A percentile compares a stretch with the other conserved stretches of the same genome.
These are phyloP conservation scores for Quercus aquifolioides DNA, from an alignment of 306 rosid genomes.

Conservation along the genomic window DNA sequence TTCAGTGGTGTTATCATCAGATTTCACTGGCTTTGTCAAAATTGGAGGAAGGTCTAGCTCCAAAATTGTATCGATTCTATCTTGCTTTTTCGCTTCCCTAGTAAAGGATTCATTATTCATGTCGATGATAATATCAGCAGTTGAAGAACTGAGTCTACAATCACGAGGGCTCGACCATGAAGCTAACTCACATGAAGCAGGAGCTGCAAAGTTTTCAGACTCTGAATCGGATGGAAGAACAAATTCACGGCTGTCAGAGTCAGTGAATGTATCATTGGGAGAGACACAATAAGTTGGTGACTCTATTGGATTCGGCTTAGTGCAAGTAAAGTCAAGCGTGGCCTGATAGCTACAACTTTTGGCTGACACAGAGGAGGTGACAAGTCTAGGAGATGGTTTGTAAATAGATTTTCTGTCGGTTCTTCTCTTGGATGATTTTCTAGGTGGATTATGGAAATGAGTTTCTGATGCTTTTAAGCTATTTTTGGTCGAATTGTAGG, in stretches of 20 bases:
- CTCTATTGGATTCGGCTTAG: conserved; percentile 24
- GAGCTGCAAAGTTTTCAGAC: conserved; percentile 29
- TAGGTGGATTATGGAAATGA: conserved; percentile 57
- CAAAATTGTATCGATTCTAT: conserved; percentile 45
- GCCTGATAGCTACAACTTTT: conserved; percentile 30
- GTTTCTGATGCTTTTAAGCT: conserved; percentile 33
- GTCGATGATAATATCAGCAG: conserved; percentile 66
- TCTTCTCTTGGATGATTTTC: conserved; percentile 62
- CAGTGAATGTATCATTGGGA: conserved; percentile 47
- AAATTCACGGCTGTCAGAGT: conserved; percentile 34
- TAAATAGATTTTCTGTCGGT: conserved; percentile 62
- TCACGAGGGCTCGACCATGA: conserved; percentile 40
- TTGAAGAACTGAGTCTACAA: conserved; percentile 68
- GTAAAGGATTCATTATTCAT: conserved; percentile 43
- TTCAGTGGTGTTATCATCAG: neutral
- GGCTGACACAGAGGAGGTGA: conserved; percentile 34
- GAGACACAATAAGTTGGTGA: conserved; percentile 57
- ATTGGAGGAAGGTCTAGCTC: conserved; percentile 57
- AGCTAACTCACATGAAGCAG: conserved; percentile 32
- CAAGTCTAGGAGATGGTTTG: conserved; percentile 58
- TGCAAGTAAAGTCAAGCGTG: conserved; percentile 18
- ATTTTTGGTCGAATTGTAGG: conserved; percentile 35
- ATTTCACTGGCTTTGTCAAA: conserved; percentile 48
- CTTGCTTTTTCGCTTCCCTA: conserved; percentile 36
- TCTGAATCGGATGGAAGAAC: conserved; percentile 56